Conservation (phyloP, 2,329 filamentous ascomycete genomes). For the Colletotrichum horii region DNA sequence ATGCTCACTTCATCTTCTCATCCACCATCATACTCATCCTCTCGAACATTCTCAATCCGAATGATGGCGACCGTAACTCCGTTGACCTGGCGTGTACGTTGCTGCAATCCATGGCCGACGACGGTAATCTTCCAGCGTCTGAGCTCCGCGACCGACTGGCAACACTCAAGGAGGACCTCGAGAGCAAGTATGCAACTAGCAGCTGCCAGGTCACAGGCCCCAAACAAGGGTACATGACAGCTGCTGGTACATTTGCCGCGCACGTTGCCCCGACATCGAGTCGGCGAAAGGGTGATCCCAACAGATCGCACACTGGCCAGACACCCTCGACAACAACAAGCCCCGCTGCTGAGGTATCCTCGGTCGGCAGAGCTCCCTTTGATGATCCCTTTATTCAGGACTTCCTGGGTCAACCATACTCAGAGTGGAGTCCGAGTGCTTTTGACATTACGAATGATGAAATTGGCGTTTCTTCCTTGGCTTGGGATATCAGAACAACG, state of each 20-base stretch:
- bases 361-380: neutral
- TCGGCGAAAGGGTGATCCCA: neutral
- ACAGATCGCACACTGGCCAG: neutral
- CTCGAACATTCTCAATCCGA: constrained; percentile 38
- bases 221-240: neutral
- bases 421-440: neutral
- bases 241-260: neutral
- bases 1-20: constrained; percentile 35
- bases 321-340: neutral
- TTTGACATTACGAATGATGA: neutral
- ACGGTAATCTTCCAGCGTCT: constrained; percentile 32
- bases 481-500: neutral
- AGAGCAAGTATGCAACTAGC: neutral
- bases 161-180: neutral
- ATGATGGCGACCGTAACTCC: constrained; percentile 28
- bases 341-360: neutral
- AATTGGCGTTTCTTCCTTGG: neutral
- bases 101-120: constrained; percentile 31
- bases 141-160: constrained; percentile 32
- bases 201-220: neutral
- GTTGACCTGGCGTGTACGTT: constrained; percentile 33
- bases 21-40: constrained; percentile 32
- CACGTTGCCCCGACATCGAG: neutral
- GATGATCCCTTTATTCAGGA: neutral
- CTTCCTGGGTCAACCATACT: neutral